Evolutionary conservation across 2,329 filamentous ascomycete genomes (phyloP).

Genomic region (Aureobasidium mangrovei): DNA sequence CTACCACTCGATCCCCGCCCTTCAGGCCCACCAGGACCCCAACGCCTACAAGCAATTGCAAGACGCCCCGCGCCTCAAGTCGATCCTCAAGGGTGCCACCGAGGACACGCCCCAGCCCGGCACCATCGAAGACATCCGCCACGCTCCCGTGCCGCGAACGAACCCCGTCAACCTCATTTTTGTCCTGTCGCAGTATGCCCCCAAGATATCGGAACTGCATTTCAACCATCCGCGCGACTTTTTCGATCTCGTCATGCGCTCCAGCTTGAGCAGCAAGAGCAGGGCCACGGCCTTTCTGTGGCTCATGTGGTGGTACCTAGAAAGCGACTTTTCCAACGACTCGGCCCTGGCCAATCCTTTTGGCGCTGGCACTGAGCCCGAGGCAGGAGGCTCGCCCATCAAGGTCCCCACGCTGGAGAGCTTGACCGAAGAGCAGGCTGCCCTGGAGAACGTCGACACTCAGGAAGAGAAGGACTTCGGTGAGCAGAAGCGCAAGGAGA

Average conservation of each 20-base stretch:
- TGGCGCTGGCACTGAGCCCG: slow-evolving; percentile 46
- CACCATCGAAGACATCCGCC: slow-evolving; percentile 72
- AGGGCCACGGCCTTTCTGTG: slow-evolving; percentile 85
- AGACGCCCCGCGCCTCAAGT: slow-evolving; percentile 90
- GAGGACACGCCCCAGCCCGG: slow-evolving; percentile 82
- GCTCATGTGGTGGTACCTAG: slow-evolving; percentile 99
- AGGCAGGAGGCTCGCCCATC: slow-evolving; percentile 38
- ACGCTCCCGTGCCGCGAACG: slow-evolving; percentile 60
- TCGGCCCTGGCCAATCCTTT: slow-evolving; percentile 88
- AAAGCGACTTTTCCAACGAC: slow-evolving; percentile 86
- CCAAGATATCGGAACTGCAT: slow-evolving; percentile 86
- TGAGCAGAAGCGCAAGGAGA: slow-evolving; percentile 62
- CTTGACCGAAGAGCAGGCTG: slow-evolving; percentile 58
- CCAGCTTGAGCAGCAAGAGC: slow-evolving; percentile 69
- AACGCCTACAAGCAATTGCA: slow-evolving; percentile 97
- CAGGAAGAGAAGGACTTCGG: slow-evolving; percentile 62
- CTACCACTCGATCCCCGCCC: slow-evolving; percentile 93
- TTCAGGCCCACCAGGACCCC: slow-evolving; percentile 89
- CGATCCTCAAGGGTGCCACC: slow-evolving; percentile 90
- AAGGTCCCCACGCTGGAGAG: slow-evolving; percentile 57
- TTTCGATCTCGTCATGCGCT: slow-evolving; percentile 92
- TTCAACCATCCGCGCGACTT: slow-evolving; percentile 82
- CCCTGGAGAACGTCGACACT: slow-evolving; percentile 65
- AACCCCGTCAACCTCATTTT: slow-evolving; percentile 98
- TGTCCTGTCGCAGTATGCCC: slow-evolving; percentile 79